A percentile compares a stretch with the other conserved stretches of the same genome.
Conservation (phyloP, 2,329 filamentous ascomycete genomes). For the Drechslera avenae region DNA sequence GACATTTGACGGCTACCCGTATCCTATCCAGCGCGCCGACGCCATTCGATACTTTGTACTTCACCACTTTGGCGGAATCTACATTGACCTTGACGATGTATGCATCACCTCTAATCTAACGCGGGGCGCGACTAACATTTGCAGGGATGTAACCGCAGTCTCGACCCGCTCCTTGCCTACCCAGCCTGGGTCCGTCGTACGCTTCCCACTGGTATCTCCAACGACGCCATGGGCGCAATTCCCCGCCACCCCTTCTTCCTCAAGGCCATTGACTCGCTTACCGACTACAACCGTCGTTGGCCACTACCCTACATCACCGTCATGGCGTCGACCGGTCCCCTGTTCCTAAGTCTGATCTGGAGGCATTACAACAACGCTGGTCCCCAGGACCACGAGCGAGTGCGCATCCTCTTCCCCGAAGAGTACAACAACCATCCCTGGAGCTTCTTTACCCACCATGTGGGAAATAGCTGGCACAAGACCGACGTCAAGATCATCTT, state of each 20-base stretch:
- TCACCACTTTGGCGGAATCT: constrained; percentile 77
- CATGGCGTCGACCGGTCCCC: constrained; percentile 77
- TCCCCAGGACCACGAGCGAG: constrained; percentile 57
- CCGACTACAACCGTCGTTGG: constrained; percentile 72
- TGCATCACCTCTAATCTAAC: constrained; percentile 21
- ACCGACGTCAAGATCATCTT: constrained; percentile 68
- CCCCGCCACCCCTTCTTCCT: constrained; percentile 77
- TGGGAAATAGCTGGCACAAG: constrained; percentile 69
- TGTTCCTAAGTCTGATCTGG: constrained; percentile 78
- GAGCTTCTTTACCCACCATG: constrained; percentile 73
- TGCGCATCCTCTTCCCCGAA: constrained; percentile 71
- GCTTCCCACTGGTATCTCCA: constrained; percentile 76
- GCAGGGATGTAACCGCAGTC: constrained; percentile 69
- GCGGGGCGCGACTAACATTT: constrained; percentile 8
- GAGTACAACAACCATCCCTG: constrained; percentile 71
- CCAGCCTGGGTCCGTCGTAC: constrained; percentile 74
- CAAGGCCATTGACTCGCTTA: constrained; percentile 69
- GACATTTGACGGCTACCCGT: constrained; percentile 74
- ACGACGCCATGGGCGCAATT: constrained; percentile 78
- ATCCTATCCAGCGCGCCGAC: constrained; percentile 78
- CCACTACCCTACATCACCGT: constrained; percentile 74
- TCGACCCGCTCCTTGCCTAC: constrained; percentile 71
- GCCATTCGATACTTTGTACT: constrained; percentile 81
- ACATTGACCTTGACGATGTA: constrained; percentile 78
- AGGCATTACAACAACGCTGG: constrained; percentile 69